Base-by-base conservation (phyloP, 2,329 filamentous ascomycete genomes). In the Xylogone sp. region DNA sequence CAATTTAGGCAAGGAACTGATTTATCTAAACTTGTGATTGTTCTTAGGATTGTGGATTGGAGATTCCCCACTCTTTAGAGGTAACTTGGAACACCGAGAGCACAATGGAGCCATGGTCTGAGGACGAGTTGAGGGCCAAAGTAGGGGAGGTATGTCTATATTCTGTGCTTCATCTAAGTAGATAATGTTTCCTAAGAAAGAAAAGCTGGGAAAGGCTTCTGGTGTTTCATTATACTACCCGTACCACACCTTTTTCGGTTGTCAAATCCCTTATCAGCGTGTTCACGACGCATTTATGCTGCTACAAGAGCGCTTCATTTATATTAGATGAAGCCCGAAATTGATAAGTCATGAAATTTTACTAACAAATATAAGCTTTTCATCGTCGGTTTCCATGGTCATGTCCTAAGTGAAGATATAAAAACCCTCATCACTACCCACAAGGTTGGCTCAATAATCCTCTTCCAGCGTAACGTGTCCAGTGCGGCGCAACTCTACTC, bases 301-400 rank as follows among this genome's bases (percentile, higher is more conserved):
- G 29, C n/a, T 50, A 12, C 3, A 27, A 48, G 19, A 43, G n/a
- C 10, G n/a, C 13, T 39, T 16, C n/a, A n/a, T 39, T 18, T 39
- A 7, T 39, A 18, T 16, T 39, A 47, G 42, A n/a, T 43, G 42
- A 34, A 46, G 18, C 24, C 24, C 10, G 24, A 10, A 27, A 27
- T 27, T 39, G 2, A 24, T 31, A 7, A 19, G 22, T 48, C 18
- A 42, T 29, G 45, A 46, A 13, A 22, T 10, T 18, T 42, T 42
- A 22, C 53, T 56, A 34, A 58, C 42, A 21, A 43, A 21, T 27
- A 20, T 6, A 42, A 75, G 71, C 67, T 74, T 43, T 74, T 75
- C 51, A 69, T 71, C 39, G 69, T 74, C 53, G 71, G 71, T 20
- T 75, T 75, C 42, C 59, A 73, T 52, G 70, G 69, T 42, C 60